Base-by-base conservation (phyloP, 768 basidiomycete species). In the Floccularia luteovirens region DNA sequence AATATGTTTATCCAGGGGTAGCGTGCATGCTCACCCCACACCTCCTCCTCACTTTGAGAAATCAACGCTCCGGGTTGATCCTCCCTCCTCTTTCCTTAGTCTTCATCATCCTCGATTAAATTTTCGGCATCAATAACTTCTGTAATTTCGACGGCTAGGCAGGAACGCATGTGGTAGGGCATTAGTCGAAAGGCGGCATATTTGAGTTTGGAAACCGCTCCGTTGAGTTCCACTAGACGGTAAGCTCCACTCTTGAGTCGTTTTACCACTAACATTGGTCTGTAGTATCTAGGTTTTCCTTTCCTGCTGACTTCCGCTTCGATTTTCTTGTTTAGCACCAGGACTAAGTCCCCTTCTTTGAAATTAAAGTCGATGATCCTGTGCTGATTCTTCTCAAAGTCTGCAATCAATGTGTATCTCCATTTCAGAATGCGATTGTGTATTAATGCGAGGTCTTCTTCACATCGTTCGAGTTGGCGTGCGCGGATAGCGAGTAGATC, bases 281-380 rank as follows among this genome's bases (percentile, higher is more conserved):
- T 58, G 5, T 50, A 35, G 37, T 60, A 62, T 4, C 48, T 6
- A 0, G 41, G 22, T 11, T 48, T 48, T 22, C 53, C 51, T 31
- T 62, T 62, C 1, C 36, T 16, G 22, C 52, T 47, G 4, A 57
- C 22, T 0, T 52, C 47, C 11, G 21, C 45, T 24, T 57, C 53
- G 5, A 52, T 36, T 1, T 17, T 24, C 2, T 59, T 59, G 39
- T 70, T 67, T 5, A 57, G 45, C 1, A 63, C 49, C 0, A 69
- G 40, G 0, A 69, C 58, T 0, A 72, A 47, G 2, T 55, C 53
- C 8, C 64, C 63, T 2, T 41, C 42, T 12, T 49, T 24, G 41
- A 62, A 68, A 16, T 53, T 25, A 40, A 39, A 59, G 14, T 59
- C 42, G 2, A 35, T 31, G 24, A 63, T 59, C 1, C 39, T 44